Conservation (phyloP, 2,329 filamentous ascomycete genomes). For the Talaromyces sp. region DNA sequence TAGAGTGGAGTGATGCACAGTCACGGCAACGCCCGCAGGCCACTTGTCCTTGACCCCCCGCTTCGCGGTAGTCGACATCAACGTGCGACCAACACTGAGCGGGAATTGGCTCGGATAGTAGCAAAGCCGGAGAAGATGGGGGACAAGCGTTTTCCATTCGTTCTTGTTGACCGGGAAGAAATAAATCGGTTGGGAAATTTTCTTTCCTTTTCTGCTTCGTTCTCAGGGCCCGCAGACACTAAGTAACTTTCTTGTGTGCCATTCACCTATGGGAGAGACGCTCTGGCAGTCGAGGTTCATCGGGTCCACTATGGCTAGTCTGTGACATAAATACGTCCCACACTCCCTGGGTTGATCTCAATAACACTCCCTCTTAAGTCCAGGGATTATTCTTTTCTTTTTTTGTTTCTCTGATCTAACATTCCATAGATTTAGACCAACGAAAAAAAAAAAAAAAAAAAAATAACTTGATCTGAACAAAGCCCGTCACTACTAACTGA, state of each 20-base stretch:
- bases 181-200: constrained; percentile 7
- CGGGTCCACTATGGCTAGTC: constrained; percentile 2
- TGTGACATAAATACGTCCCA: constrained; percentile 19
- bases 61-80: not conserved
- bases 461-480: not conserved
- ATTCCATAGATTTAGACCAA: not conserved
- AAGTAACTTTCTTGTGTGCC: constrained; percentile 7
- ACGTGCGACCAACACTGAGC: constrained; percentile 6
- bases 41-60: constrained; percentile 5
- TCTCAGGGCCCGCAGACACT: constrained; percentile 24
- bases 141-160: not conserved
- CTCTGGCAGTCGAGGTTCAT: not conserved
- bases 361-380: not conserved
- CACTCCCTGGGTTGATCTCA: constrained; percentile 1
- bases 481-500: too few species aligned
- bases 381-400: not conserved
- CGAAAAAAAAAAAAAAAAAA: not conserved
- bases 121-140: not conserved
- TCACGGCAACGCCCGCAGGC: constrained; percentile 21
- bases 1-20: constrained; percentile 12
- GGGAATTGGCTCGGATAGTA: not conserved
- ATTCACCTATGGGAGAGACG: constrained; percentile 9
- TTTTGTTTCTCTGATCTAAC: not conserved
- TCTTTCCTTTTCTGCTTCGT: constrained; percentile 31
- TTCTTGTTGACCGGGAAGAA: not conserved